Conservation (phyloP, 208 protist species). For the Leptomonas pyrrhocoris region DNA sequence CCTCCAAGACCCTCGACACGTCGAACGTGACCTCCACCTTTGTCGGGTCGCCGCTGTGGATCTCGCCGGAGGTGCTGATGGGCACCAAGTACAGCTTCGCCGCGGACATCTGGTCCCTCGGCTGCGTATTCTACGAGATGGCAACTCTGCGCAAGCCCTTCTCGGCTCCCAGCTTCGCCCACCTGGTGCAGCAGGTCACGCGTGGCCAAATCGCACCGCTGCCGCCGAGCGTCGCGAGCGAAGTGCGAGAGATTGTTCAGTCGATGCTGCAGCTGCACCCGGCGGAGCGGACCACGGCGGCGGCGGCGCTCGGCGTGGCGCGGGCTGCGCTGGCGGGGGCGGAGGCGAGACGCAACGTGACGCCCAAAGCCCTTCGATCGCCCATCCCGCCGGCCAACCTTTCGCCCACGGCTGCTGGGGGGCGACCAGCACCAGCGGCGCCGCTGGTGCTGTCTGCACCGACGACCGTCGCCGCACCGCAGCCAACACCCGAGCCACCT, state of each 20-base stretch:
- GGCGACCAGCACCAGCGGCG: background rate
- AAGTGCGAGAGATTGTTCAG: conserved; percentile 53
- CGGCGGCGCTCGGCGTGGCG: conserved; percentile 37
- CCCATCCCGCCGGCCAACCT: background rate
- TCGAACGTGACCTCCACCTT: conserved; percentile 79
- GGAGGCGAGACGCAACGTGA: conserved; percentile 13
- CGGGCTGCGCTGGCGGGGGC: conserved; percentile 16
- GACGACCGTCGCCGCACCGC: background rate
- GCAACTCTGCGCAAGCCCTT: conserved; percentile 76
- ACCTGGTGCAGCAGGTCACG: conserved; percentile 82
- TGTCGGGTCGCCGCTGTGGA: conserved; percentile 92
- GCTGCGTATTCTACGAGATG: conserved; percentile 90
- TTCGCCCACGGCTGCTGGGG: background rate
- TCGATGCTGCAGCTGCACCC: conserved; percentile 70
- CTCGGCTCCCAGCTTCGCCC: conserved; percentile 65
- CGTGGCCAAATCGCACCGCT: conserved; percentile 62
- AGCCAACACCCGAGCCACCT: background rate
- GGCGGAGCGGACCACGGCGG: conserved; percentile 42
- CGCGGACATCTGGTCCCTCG: conserved; percentile 93
- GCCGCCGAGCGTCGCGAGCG: conserved; percentile 40
- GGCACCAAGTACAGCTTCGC: conserved; percentile 90
- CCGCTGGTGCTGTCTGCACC: background rate
- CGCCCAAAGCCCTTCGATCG: conserved; percentile 14
- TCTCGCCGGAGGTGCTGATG: conserved; percentile 92
- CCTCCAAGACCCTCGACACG: conserved; percentile 72